A percentile compares a stretch with the other conserved stretches of the same genome.
Conservation (phyloP, 192 early-diverging fungal genomes). For the Oehlia diaphana region DNA sequence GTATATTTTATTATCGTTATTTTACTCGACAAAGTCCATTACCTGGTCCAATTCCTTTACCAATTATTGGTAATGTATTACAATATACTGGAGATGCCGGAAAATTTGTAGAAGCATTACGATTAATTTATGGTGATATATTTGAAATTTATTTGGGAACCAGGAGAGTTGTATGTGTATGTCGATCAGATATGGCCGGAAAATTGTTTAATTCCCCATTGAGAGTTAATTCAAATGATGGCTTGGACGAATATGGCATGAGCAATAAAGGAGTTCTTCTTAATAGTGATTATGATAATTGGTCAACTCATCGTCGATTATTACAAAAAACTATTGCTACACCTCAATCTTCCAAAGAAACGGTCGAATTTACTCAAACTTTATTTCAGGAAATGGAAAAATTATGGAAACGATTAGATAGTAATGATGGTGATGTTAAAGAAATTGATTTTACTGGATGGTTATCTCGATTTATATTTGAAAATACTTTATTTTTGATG, state of each 20-base stretch:
- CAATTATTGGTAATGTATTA: constrained; percentile 5
- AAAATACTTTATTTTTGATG: background rate
- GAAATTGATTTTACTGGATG: constrained; percentile 5
- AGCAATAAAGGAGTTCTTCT: background rate
- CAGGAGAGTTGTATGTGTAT: background rate
- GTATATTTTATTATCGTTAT: background rate
- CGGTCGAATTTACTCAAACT: background rate
- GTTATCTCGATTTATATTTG: background rate
- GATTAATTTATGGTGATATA: constrained; percentile 5
- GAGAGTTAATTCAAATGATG: background rate
- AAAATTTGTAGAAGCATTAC: background rate
- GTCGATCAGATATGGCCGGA: background rate
- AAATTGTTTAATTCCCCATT: background rate
- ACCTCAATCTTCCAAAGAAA: background rate
- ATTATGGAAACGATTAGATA: background rate
- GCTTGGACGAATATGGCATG: background rate
- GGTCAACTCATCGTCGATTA: background rate
- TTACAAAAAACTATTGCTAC: background rate
- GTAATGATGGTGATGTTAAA: background rate
- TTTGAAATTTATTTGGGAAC: constrained; percentile 20
- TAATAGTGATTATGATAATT: background rate
- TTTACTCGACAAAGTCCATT: constrained; percentile 7
- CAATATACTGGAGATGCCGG: background rate
- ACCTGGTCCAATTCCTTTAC: constrained; percentile 16
- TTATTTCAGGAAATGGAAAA: background rate